A percentile compares a stretch with the other conserved stretches of the same genome.
Conservation (phyloP, 768 basidiomycete species). For the Leccinellum luteum region DNA sequence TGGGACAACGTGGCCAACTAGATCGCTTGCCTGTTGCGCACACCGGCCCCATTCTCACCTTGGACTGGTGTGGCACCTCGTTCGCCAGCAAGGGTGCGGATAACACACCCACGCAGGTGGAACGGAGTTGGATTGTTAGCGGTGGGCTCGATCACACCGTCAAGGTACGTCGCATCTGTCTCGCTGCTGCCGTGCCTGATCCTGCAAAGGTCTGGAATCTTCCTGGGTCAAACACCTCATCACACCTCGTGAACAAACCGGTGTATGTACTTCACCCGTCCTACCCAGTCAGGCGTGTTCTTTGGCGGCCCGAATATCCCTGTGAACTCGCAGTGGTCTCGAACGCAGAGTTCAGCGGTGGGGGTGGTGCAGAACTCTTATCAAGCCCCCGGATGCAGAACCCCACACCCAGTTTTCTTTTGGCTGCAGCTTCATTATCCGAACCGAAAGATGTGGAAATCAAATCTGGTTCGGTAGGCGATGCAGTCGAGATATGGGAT, state of each 20-base stretch:
- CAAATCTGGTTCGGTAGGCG: conserved; percentile 34
- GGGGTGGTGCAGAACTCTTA: conserved; percentile 21
- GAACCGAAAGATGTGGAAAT: conserved; percentile 19
- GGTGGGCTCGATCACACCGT: conserved; percentile 78
- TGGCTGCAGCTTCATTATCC: neutral
- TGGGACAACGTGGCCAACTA: conserved; percentile 70
- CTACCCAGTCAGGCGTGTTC: conserved; percentile 68
- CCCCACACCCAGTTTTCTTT: conserved; percentile 20
- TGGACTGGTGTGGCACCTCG: conserved; percentile 63
- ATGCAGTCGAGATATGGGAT: conserved; percentile 84
- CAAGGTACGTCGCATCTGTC: conserved; percentile 45
- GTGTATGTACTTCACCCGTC: conserved; percentile 72
- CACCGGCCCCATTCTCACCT: conserved; percentile 62
- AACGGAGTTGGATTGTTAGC: conserved; percentile 72
- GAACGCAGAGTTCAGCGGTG: conserved; percentile 51
- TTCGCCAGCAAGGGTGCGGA: conserved; percentile 17
- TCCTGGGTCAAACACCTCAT: conserved; percentile 31
- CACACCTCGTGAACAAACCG: conserved; percentile 62
- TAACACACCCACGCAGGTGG: conserved; percentile 10
- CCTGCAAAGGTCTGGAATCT: conserved; percentile 69
- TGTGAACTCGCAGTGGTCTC: conserved; percentile 76
- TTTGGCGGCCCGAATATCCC: conserved; percentile 75
- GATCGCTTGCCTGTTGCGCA: conserved; percentile 77
- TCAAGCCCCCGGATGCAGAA: conserved; percentile 30
- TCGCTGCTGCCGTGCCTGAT: neutral